Percentiles rank a stretch among this genome's conserved stretches.
Evolutionary conservation across 345 rosid genomes (phyloP).

Genomic region (Rhodamnia argentea): DNA sequence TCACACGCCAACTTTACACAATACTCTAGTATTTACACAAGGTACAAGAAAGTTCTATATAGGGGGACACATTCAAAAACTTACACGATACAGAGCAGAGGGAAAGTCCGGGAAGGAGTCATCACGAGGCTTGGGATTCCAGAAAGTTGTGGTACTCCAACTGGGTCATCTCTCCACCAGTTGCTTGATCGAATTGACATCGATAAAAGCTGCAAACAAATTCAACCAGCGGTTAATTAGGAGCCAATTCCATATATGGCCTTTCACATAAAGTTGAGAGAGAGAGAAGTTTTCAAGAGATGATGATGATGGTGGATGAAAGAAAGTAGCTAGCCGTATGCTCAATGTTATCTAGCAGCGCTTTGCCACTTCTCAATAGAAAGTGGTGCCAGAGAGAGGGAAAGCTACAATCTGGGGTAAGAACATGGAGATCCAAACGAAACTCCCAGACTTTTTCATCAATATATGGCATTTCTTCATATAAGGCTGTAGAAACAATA

Average conservation of each 20-base stretch:
- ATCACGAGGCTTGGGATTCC: conserved; percentile 48
- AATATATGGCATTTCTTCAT: background rate
- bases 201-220: conserved; percentile 67
- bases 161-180: conserved; percentile 92
- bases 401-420: background rate
- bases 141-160: conserved; percentile 75
- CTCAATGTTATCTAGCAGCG: background rate
- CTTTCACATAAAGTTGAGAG: background rate
- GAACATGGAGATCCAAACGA: background rate
- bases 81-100: background rate
- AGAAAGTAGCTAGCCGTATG: background rate
- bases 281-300: background rate
- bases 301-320: background rate
- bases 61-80: background rate
- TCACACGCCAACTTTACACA: background rate
- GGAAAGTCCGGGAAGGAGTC: background rate
- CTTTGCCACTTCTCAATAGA: background rate
- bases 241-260: background rate
- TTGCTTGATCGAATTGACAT: conserved; percentile 80
- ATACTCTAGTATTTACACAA: background rate
- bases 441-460: background rate
- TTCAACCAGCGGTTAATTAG: background rate
- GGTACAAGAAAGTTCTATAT: background rate
- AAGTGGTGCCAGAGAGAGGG: background rate
- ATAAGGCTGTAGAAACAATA: background rate